phyloP scores from a whole-genome alignment of 257 asterid species.

The Cruciata laevipes region DNA sequence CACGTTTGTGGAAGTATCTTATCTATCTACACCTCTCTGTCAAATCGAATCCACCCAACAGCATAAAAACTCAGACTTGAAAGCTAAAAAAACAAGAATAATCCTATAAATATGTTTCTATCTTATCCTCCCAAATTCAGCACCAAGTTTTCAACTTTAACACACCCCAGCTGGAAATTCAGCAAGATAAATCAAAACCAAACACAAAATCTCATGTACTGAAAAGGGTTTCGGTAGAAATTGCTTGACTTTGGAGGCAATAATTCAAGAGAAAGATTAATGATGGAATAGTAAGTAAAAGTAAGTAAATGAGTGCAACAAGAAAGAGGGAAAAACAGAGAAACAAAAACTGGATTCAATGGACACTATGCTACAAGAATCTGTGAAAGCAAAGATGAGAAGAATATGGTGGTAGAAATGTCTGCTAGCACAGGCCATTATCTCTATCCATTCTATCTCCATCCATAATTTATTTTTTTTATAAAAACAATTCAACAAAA shows the following conservation, averaged over 20 bases:
- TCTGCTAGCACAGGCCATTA: slow-evolving; percentile 74
- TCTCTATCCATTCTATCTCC: slow-evolving; percentile 52
- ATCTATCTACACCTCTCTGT: slow-evolving; percentile 12
- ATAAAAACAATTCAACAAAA: slow-evolving; percentile 16
- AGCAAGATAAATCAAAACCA: slow-evolving; percentile 45
- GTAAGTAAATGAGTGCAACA: slow-evolving; percentile 30
- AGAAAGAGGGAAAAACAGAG: slow-evolving; percentile 2
- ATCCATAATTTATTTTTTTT: slow-evolving; percentile 23
- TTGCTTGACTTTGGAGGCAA: slow-evolving; percentile 19
- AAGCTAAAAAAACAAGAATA: slow-evolving; percentile 12
- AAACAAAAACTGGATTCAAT: slow-evolving; percentile 29
- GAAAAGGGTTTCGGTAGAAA: slow-evolving; percentile 13
- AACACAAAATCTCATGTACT: slow-evolving; percentile 5
- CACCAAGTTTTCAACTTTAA: slow-evolving; percentile 37
- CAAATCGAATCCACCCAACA: slow-evolving; percentile 18
- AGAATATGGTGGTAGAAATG: slow-evolving; percentile 84
- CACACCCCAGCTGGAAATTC: slow-evolving; percentile 32
- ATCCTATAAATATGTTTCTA: slow-evolving; percentile 25
- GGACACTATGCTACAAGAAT: slow-evolving; percentile 67
- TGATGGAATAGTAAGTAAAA: slow-evolving; percentile 35
- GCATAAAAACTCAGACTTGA: slow-evolving; percentile 20
- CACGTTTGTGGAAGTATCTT: slow-evolving; percentile 11
- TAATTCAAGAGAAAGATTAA: slow-evolving; percentile 25
- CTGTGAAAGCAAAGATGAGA: slow-evolving; percentile 67
- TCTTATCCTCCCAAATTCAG: slow-evolving; percentile 45